Evolutionary conservation across 2,329 filamentous ascomycete species (phyloP), one percentile per base, ranked within the genome.

Genomic region (Venturia asperata): DNA sequence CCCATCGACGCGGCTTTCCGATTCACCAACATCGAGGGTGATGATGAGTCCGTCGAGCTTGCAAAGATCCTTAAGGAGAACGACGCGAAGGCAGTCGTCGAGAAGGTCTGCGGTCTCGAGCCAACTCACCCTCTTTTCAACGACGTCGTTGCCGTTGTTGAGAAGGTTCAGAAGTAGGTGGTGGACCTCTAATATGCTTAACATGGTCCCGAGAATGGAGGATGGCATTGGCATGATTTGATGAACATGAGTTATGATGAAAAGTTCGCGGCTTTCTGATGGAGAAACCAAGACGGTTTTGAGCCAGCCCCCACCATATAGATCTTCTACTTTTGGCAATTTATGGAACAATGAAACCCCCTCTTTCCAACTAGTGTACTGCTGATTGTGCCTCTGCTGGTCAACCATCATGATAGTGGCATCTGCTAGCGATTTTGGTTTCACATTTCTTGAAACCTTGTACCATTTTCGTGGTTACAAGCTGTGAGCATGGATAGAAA

Each of bases 11-110:
- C 93, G 86, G 88, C 91, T 7, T 88, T 99, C 76, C 90, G 89
- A 68, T 99, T 97, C 87, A 92, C 97, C 80, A 91, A 96, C 71
- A 89, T 97, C 65, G 85, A 92, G 71, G 92, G 87, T 15, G 94
- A 99, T 69, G 90, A 95, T 0, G 94, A 97, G 84, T 95, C 90
- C 68, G 82, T 80, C 69, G 87, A 96, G 78, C 83, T 99, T 13
- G 90, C 91, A 72, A 87, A 90, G 80, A 91, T 95, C 74, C 88
- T 99, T 80, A 86, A 89, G 67, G 83, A 87, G 68, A 84, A 88
- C 73, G 81, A 82, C 2, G 81, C 93, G 17, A 87, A 90, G 70
- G 87, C 89, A 1, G 89, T 93, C 10, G 90, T 93, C 58, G 80
- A 82, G 74, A 85, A 93, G 77, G 84, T 99, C 68, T 95, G 90